Percentiles rank a stretch among this genome's conserved stretches.
Conservation (phyloP, 73 alveolate species). For the Tetrahymena malaccensis region DNA sequence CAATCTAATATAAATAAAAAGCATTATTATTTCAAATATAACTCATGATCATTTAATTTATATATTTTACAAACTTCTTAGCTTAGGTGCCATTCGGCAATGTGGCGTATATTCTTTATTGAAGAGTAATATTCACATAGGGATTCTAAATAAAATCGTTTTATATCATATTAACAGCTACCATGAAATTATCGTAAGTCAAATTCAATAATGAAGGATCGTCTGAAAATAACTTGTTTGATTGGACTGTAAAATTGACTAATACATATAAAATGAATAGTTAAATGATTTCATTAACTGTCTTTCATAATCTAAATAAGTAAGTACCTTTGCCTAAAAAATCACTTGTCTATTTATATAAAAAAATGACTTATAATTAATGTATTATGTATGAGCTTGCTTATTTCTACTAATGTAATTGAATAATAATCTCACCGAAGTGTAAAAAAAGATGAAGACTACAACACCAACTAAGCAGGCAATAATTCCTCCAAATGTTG, state of each 20-base stretch:
- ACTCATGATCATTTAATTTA: no score
- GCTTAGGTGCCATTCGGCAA: slow-evolving; percentile 6
- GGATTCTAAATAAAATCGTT: slow-evolving; percentile 28
- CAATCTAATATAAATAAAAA: not conserved
- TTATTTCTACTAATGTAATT: not conserved
- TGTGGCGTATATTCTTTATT: not conserved
- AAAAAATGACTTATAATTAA: not conserved
- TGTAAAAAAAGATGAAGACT: not conserved
- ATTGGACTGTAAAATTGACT: not conserved
- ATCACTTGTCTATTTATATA: not conserved
- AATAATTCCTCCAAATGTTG: not conserved
- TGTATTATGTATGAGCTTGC: not conserved
- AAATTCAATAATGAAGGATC: not conserved
- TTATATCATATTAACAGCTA: slow-evolving; percentile 21
- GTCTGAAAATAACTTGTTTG: not conserved
- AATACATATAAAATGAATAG: not conserved
- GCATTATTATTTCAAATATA: no score
- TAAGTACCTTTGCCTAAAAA: not conserved
- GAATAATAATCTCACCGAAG: not conserved
- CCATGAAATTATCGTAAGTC: not conserved
- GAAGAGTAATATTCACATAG: slow-evolving; percentile 17
- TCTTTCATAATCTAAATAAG: no score
- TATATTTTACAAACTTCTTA: not conserved
- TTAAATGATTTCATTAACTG: not conserved
- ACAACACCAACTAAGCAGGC: not conserved